These are phyloP conservation scores for Barbarea vulgaris DNA, from an alignment of 345 rosid genomes.

Conservation along the genomic window DNA sequence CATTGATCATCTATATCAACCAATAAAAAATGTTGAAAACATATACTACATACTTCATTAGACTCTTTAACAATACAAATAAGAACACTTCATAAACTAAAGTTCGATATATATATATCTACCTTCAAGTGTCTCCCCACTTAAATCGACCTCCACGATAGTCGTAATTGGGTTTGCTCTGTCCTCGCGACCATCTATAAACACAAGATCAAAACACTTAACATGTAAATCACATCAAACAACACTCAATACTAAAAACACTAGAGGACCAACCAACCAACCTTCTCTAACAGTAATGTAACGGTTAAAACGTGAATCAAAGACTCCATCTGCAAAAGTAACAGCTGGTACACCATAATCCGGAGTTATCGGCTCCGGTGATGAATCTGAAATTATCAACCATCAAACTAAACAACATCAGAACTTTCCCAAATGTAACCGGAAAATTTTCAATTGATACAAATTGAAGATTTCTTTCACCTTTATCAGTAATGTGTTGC, in stretches of 20 bases:
- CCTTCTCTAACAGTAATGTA: slow-evolving; percentile 89
- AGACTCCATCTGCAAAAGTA: slow-evolving; percentile 87
- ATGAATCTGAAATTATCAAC: slow-evolving; percentile 49
- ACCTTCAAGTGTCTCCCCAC: slow-evolving; percentile 61
- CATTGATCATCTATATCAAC: not conserved
- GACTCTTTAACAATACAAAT: not conserved
- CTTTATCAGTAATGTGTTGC: slow-evolving; percentile 50
- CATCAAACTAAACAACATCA: slow-evolving; percentile 19
- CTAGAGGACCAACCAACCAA: not conserved
- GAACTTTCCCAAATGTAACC: not conserved
- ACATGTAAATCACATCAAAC: not conserved
- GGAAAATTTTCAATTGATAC: not conserved
- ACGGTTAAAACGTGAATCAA: slow-evolving; percentile 66
- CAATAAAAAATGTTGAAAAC: not conserved
- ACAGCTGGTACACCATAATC: slow-evolving; percentile 69
- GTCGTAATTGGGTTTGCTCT: slow-evolving; percentile 62
- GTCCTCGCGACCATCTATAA: slow-evolving; percentile 66
- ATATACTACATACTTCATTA: not conserved
- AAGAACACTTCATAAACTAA: not conserved
- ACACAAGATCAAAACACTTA: slow-evolving; percentile 12
- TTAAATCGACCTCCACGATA: slow-evolving; percentile 56
- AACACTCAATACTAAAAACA: slow-evolving; percentile 9
- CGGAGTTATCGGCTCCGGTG: slow-evolving; percentile 73
- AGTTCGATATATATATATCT: slow-evolving; percentile 5
- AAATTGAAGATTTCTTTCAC: slow-evolving; percentile 34